A percentile compares a stretch with the other conserved stretches of the same genome.
These are phyloP conservation scores for Plasmodium vivax DNA, from an alignment of 169 alveolate genomes.

Conservation along the genomic window DNA sequence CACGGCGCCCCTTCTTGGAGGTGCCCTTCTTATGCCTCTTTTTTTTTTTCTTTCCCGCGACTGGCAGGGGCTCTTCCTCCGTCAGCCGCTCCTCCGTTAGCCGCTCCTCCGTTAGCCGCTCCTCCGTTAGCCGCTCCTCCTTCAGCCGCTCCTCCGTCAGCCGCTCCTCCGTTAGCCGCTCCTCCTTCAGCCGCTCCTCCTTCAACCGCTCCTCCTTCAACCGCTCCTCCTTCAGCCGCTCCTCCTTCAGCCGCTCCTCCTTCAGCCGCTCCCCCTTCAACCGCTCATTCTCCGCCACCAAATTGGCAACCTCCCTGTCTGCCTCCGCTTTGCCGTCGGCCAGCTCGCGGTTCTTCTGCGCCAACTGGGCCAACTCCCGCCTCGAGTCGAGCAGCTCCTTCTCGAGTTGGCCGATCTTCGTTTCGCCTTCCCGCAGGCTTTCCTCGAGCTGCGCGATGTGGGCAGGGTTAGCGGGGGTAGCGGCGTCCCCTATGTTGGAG, in stretches of 20 bases:
- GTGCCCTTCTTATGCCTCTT: background rate
- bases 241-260: too few relatives aligned
- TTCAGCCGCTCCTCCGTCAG: background rate
- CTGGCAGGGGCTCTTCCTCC: background rate
- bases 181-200: too few relatives aligned
- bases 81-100: too few relatives aligned
- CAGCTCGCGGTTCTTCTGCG: background rate
- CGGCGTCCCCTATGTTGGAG: background rate
- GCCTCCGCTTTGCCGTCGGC: background rate
- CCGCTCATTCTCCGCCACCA: conserved; percentile 6
- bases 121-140: too few relatives aligned
- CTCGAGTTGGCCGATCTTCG: background rate
- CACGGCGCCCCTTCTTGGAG: background rate
- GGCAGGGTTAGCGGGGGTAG: background rate
- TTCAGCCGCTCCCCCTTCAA: background rate
- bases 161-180: background rate
- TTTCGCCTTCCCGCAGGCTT: background rate
- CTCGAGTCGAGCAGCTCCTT: background rate
- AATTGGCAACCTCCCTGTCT: background rate
- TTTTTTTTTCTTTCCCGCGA: background rate
- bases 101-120: too few relatives aligned
- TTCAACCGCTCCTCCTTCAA: too few relatives aligned
- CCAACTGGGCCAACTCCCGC: background rate
- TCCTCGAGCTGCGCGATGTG: background rate
- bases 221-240: too few relatives aligned